Percentiles rank a stretch among this genome's conserved stretches.
These are phyloP conservation scores for Skeletonema menzelii DNA, from an alignment of 108 stramenopile species.

Conservation along the genomic window DNA sequence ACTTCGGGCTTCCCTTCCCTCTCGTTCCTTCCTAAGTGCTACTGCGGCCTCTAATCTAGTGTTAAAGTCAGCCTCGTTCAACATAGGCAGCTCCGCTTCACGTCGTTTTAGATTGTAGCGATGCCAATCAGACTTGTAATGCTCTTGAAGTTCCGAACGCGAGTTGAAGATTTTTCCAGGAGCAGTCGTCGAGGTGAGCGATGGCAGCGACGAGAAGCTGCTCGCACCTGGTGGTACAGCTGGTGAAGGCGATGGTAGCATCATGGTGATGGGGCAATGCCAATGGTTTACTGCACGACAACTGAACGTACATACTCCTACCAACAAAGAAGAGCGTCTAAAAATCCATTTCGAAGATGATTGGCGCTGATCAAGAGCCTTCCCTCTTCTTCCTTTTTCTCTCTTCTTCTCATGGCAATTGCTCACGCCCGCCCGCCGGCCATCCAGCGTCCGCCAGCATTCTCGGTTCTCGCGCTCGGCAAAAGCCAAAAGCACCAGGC, in stretches of 20 bases:
- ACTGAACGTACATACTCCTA: no score
- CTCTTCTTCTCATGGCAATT: no score
- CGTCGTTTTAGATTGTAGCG: slow-evolving; percentile 96
- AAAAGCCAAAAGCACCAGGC: no score
- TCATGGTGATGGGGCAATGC: neutral
- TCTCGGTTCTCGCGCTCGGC: no score
- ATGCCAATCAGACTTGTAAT: slow-evolving; percentile 97
- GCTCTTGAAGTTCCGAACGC: slow-evolving; percentile 72
- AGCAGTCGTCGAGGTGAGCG: slow-evolving; percentile 81
- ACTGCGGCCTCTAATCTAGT: slow-evolving; percentile 81
- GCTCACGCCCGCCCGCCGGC: no score
- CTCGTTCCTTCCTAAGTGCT: slow-evolving; percentile 68
- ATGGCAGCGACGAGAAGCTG: neutral
- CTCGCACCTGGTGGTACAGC: slow-evolving; percentile 1
- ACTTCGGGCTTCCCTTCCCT: slow-evolving; percentile 40
- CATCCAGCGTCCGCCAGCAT: no score
- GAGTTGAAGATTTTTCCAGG: slow-evolving; percentile 78
- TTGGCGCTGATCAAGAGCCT: no score
- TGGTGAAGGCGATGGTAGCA: neutral
- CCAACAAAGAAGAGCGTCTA: no score
- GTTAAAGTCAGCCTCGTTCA: slow-evolving; percentile 74
- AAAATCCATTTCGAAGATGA: no score
- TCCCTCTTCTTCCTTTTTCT: neutral
- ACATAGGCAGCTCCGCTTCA: slow-evolving; percentile 74
- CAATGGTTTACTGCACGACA: no score